Conservation (phyloP, 2,329 filamentous ascomycete genomes). For the Penicillium sclerotigenum region DNA sequence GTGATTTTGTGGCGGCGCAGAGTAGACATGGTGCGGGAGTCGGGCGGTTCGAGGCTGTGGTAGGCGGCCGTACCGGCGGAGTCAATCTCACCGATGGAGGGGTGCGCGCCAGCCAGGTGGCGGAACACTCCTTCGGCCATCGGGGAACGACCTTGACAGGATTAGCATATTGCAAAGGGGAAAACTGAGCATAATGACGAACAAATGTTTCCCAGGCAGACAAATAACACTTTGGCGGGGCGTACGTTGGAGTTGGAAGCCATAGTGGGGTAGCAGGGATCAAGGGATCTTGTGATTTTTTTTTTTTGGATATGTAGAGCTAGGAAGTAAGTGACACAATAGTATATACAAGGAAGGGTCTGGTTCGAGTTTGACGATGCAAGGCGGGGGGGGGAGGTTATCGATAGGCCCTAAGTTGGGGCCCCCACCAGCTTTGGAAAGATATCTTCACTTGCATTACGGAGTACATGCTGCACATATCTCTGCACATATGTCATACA, state of each 20-base stretch:
- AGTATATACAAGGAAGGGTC: neutral
- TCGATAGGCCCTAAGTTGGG: slow-evolving; percentile 7
- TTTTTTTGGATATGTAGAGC: neutral
- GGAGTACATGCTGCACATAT: neutral
- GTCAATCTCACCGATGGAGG: slow-evolving; percentile 68
- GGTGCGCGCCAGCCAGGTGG: slow-evolving; percentile 58
- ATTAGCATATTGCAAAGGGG: slow-evolving; percentile 3
- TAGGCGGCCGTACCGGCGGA: slow-evolving; percentile 90
- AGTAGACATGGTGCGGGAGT: slow-evolving; percentile 78
- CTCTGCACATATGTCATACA: neutral
- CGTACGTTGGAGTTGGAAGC: slow-evolving; percentile 15
- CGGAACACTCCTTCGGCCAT: slow-evolving; percentile 97
- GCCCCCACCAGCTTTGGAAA: neutral
- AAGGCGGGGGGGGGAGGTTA: slow-evolving; percentile 8
- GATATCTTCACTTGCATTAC: neutral
- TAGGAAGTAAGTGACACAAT: neutral
- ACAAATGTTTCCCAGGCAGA: slow-evolving; percentile 97
- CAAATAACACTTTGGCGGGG: slow-evolving; percentile 75
- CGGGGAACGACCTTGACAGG: slow-evolving; percentile 64
- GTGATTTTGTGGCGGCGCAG: slow-evolving; percentile 71
- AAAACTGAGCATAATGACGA: slow-evolving; percentile 16
- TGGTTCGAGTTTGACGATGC: neutral
- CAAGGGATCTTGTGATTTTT: neutral
- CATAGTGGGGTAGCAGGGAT: slow-evolving; percentile 17
- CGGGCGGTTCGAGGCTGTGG: slow-evolving; percentile 72